Percentiles rank a stretch among this genome's conserved stretches.
Conservation (phyloP, 2,329 filamentous ascomycete species). For the Cryphonectria carpinicola region DNA sequence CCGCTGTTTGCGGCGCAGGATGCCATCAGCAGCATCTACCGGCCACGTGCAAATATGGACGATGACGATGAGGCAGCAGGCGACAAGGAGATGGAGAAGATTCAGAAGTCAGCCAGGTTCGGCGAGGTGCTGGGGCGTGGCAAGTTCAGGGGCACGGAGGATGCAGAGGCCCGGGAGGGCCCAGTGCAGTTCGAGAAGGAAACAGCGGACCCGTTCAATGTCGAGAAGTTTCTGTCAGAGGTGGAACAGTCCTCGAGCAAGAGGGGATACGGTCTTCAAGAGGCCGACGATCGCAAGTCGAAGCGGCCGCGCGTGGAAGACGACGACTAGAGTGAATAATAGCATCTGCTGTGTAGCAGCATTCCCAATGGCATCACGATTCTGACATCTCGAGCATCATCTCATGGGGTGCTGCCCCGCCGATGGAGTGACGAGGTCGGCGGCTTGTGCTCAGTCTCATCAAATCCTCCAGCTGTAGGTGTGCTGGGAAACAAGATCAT, state of each 20-base stretch:
- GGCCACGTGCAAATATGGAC: conserved; percentile 74
- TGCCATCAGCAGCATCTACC: conserved; percentile 91
- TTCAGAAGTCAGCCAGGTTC: conserved; percentile 83
- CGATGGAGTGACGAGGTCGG: not conserved
- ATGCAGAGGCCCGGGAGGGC: conserved; percentile 84
- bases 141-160: conserved; percentile 85
- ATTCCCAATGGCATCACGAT: conserved; percentile 3
- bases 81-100: conserved; percentile 82
- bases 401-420: not conserved
- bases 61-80: conserved; percentile 80
- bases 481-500: not conserved
- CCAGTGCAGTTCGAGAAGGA: conserved; percentile 98
- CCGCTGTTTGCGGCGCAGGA: conserved; percentile 95
- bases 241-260: conserved; percentile 64
- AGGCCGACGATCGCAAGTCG: conserved; percentile 59
- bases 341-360: conserved; percentile 4
- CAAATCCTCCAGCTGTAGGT: not conserved
- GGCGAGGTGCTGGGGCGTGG: conserved; percentile 84
- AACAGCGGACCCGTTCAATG: conserved; percentile 82
- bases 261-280: conserved; percentile 77
- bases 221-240: conserved; percentile 90
- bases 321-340: conserved; percentile 44
- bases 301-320: conserved; percentile 83
- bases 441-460: not conserved
- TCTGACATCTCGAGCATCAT: not conserved